Base-by-base conservation (phyloP, 2,329 filamentous ascomycete species). In the Aspergillus ochraceoroseus region DNA sequence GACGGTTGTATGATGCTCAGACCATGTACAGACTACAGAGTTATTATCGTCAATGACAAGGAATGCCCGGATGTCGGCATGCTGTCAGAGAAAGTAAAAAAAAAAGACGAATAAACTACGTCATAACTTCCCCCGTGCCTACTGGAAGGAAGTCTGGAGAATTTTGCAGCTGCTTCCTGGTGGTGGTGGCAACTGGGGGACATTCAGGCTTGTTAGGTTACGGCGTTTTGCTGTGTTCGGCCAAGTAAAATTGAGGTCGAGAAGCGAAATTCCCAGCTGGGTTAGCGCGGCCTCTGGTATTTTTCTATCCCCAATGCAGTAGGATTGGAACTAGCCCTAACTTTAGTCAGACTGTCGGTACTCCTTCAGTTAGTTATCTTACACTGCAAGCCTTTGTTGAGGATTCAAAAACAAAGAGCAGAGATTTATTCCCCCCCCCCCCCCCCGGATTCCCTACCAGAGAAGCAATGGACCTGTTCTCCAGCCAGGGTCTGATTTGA, bases 231-330 rank as follows among this genome's bases (percentile, higher is more conserved):
- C 25, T 17, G 20, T 30, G 26, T 27, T 30, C 12, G 26, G 26
- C 8, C 22, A 5, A 17, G 26, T n/a, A 14, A 18, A 13, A 12
- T 18, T 22, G 2, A 12, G 18, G 9, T 23, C n/a, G 23, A 52
- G 48, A 49, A 51, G 47, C 29, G 32, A 53, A 36, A 39, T 53
- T 14, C 57, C 48, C 34, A 38, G 35, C 38, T 47, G 11, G 26
- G 53, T 17, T 38, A 43, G 40, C 29, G 29, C 9, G 7, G 11
- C 9, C n/a, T 14, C 15, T 19, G 7, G 29, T 32, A 43, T 23
- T 6, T 12, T 4, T 22, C 34, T 28, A 29, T 26, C 7, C 30
- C 15, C 17, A 7, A 34, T 43, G n/a, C 3, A 30, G 34, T 15
- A 43, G 31, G 33, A 28, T 25, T 2, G 28, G 7, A 22, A 5